Percentiles rank a stretch among this genome's conserved stretches.
These are phyloP conservation scores for Verruconis gallopava DNA, from an alignment of 2,329 filamentous ascomycete genomes.

Conservation along the genomic window DNA sequence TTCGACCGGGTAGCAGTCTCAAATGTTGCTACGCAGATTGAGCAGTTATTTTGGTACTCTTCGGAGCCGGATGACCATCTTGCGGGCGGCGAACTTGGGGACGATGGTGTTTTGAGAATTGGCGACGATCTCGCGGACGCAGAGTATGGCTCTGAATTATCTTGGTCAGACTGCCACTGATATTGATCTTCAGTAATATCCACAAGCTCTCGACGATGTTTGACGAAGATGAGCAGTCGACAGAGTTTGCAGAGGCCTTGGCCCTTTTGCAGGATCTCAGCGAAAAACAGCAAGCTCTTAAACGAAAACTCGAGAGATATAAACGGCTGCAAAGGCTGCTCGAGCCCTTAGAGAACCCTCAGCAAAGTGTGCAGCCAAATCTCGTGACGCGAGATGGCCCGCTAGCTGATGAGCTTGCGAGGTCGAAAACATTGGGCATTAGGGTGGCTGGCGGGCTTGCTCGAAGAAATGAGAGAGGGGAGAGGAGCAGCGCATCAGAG, in stretches of 20 bases:
- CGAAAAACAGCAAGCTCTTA: slow-evolving; percentile 35
- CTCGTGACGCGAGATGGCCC: slow-evolving; percentile 52
- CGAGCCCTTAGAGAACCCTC: slow-evolving; percentile 38
- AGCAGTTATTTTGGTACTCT: slow-evolving; percentile 46
- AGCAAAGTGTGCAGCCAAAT: slow-evolving; percentile 46
- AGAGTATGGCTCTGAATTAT: not conserved
- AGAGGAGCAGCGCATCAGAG: not conserved
- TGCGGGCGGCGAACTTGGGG: not conserved
- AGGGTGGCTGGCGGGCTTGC: slow-evolving; percentile 23
- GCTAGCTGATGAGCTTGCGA: slow-evolving; percentile 52
- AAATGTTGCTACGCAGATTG: slow-evolving; percentile 61
- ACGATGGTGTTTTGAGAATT: slow-evolving; percentile 2
- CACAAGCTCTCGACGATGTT: not conserved
- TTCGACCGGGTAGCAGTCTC: slow-evolving; percentile 57
- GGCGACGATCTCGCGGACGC: slow-evolving; percentile 7
- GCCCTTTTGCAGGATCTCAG: slow-evolving; percentile 35
- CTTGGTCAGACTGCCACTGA: slow-evolving; percentile 1
- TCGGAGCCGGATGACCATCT: slow-evolving; percentile 20
- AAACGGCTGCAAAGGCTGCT: slow-evolving; percentile 37
- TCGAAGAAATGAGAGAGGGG: slow-evolving; percentile 2
- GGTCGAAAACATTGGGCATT: slow-evolving; percentile 46
- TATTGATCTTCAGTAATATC: not conserved
- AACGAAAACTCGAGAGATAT: slow-evolving; percentile 36
- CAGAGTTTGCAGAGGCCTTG: slow-evolving; percentile 20
- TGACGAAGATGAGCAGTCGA: slow-evolving; percentile 12